phyloP scores from a whole-genome alignment of 345 rosid genomes.

The Atalantia buxifolia region DNA sequence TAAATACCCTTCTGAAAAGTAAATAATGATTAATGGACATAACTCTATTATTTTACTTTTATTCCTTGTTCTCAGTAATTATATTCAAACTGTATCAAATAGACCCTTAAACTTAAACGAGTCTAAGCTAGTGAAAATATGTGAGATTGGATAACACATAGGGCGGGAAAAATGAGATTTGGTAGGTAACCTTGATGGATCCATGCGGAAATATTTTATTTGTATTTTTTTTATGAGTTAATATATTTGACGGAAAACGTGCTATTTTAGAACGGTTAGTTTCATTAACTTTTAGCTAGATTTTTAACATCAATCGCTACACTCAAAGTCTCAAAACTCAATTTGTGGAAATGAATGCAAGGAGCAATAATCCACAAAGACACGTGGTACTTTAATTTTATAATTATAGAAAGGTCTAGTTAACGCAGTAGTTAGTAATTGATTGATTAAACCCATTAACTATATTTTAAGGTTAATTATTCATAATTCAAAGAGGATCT shows the following conservation, averaged over 20 bases:
- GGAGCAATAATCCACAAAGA: background rate
- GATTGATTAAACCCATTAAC: background rate
- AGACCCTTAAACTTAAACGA: no score
- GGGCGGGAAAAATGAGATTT: background rate
- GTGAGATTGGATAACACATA: no score
- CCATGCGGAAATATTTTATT: background rate
- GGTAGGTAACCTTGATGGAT: background rate
- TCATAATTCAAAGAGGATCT: background rate
- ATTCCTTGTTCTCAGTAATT: no score
- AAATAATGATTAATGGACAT: no score
- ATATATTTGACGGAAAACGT: no score
- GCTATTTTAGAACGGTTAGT: no score
- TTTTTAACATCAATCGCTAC: background rate
- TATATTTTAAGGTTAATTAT: background rate
- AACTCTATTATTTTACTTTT: no score
- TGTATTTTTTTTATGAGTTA: background rate
- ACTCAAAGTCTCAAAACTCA: background rate
- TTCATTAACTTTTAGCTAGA: background rate
- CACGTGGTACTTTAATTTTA: background rate
- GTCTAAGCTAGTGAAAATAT: no score
- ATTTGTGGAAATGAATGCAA: background rate
- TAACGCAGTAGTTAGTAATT: background rate
- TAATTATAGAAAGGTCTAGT: background rate
- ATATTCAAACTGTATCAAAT: no score
- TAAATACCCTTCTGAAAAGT: no score